Evolutionary conservation across 306 rosid genomes (phyloP), one percentile per base, ranked within the genome.

Genomic region (Acacia acuminata): DNA sequence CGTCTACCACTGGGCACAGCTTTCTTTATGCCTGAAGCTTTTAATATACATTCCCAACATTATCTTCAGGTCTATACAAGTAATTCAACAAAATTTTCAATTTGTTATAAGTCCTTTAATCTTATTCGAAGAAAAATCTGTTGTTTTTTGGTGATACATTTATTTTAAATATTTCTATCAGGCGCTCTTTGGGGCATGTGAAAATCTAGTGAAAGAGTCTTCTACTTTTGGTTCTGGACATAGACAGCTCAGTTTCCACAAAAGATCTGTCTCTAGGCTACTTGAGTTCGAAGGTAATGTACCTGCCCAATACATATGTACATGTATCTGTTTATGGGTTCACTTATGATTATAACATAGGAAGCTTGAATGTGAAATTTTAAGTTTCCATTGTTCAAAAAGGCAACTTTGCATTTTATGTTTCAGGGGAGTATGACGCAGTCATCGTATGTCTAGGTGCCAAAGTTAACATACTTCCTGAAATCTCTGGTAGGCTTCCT

Each of bases 1-100:
- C 27, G 75, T 45, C 43, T 90, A 73, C 99, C 98, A 67, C 73
- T 83, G 20, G 64, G 83, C 81, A 79, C 90, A 50, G 94, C 91
- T 71, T 95, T 95, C 84, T 92, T 88, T 84, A 93, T 95, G 99
- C 98, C 99, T 48, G 85, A 90, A 83, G 99, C 98, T 78, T 83
- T 93, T 72, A 95, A 88, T 86, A 84, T 95, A 77, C 63, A 90
- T 83, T 87, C 96, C 76, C 86, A 81, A 81, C 85, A 88, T 63
- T 95, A 93, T 86, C 94, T 95, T 64, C 88, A 95, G 94, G 98
- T 95, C 48, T 83, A 77, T 67, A 83, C 44, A 55, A 84, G 71
- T 78, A 66, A 10, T 32, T 38, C 42, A 15, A 11, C 50, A 16
- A 77, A 1, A 25, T 9, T 47, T 73, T 42, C 72, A 5, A 27